A percentile compares a stretch with the other conserved stretches of the same genome.
Evolutionary conservation across 305 asterid species (phyloP).

Genomic region (Coffea humblotiana): DNA sequence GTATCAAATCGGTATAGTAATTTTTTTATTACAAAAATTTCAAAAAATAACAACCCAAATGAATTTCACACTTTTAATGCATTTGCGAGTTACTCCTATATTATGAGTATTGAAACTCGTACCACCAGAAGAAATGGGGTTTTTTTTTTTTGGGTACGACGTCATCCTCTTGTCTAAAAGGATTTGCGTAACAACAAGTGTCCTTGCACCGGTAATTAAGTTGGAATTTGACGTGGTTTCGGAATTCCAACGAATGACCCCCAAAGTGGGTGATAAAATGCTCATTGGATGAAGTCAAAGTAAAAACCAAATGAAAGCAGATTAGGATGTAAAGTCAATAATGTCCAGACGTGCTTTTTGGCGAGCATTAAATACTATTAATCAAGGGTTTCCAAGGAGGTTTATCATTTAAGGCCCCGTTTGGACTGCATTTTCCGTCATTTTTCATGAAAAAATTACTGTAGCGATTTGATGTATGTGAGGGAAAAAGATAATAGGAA

Average conservation of each 20-base stretch:
- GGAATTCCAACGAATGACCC: not conserved
- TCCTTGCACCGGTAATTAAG: not conserved
- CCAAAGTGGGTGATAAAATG: not conserved
- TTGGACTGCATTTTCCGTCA: too few species aligned
- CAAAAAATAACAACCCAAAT: too few species aligned
- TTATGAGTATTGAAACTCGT: too few species aligned
- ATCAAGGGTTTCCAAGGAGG: not conserved
- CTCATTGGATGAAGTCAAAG: not conserved
- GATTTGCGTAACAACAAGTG: not conserved
- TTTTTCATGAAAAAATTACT: too few species aligned
- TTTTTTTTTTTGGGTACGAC: not conserved
- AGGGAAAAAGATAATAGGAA: too few species aligned
- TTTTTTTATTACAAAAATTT: too few species aligned
- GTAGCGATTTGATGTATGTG: too few species aligned
- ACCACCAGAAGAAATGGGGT: too few species aligned
- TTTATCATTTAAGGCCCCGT: not conserved
- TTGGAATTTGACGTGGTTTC: not conserved
- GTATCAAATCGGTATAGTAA: too few species aligned
- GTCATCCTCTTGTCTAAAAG: not conserved
- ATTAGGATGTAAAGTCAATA: not conserved
- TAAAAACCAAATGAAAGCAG: not conserved
- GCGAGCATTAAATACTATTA: not conserved
- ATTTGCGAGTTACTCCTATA: too few species aligned
- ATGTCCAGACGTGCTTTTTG: not conserved
- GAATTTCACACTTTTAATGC: too few species aligned